Conservation (phyloP, 352 stramenopile genomes). For the Vaucheria bursata region DNA sequence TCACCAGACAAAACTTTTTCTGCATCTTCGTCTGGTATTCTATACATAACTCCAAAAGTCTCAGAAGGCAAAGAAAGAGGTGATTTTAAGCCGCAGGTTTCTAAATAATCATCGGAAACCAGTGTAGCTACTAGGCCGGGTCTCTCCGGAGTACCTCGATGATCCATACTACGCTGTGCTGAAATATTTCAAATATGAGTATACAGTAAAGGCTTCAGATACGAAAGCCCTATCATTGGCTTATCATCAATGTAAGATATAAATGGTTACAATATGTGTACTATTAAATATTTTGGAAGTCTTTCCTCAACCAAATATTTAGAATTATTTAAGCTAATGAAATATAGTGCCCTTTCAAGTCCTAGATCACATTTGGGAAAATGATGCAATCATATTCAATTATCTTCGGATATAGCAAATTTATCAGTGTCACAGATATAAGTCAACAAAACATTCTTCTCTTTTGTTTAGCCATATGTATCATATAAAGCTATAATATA, state of each 20-base stretch:
- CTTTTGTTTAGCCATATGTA: no score
- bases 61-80: slow-evolving; percentile 13
- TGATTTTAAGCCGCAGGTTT: slow-evolving; percentile 18
- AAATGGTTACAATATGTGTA: neutral
- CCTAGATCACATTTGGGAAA: no score
- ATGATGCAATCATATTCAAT: no score
- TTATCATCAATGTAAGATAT: neutral
- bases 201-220: neutral
- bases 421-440: no score
- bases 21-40: slow-evolving; percentile 26
- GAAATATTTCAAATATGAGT: no score
- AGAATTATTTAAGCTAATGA: no score
- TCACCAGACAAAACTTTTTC: no score
- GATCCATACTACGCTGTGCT: slow-evolving; percentile 39
- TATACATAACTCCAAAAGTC: slow-evolving; percentile 33
- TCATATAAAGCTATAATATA: no score
- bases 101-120: slow-evolving; percentile 31
- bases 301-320: no score
- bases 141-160: slow-evolving; percentile 24
- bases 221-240: neutral
- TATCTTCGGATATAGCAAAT: no score
- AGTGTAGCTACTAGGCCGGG: slow-evolving; percentile 42
- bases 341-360: no score
- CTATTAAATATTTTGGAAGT: slow-evolving; percentile 18
- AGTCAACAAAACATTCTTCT: no score